Evolutionary conservation across 148 eudicot species (phyloP), one percentile per base, ranked within the genome.

Genomic region (Persicaria maculosa): DNA sequence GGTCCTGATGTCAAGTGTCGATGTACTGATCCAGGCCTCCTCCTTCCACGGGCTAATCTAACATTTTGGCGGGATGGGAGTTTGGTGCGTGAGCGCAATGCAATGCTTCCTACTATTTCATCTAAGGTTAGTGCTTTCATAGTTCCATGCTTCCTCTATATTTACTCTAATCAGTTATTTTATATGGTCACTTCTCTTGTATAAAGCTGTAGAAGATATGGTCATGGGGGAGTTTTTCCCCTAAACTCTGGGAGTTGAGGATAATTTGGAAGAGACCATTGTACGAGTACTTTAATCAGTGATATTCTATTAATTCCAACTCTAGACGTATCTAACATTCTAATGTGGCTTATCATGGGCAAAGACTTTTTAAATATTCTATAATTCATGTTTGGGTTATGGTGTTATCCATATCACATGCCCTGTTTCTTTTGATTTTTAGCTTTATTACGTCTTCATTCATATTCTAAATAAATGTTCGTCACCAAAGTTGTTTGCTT

Each of bases 1-100:
- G 98, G 98, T 81, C 98, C 97, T 62, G 98, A 93, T 84, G 98
- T 93, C 77, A 93, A 85, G 86, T 91, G 98, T 71, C 80, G 71
- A 45, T 91, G 97, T 77, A 89, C 95, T 22, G 97, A 93, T 83
- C 94, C 98, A 54, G 98, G 98, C 22, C 93, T 93, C 70, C 75
- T 93, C 74, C 87, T 93, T 20, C 98, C 97, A 75, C 85, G 98
- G 78, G 98, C 97, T 74, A 93, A 93, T 79, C 81, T 93, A 45
- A 91, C 98, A 15, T 89, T 93, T 78, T 93, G 98, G 98, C 87
- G 95, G 44, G 89, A 89, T 58, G 98, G 95, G 11, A 93, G 87
- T 64, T 79, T 91, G 77, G 98, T 93, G 50, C 87, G 98, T 46
- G 98, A 93, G 80, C 94, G 97, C 50, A 93, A 93, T 71, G 89